Evolutionary conservation across 176 grass and related monocot species (phyloP).

Genomic region (Eragrostis nindensis): DNA sequence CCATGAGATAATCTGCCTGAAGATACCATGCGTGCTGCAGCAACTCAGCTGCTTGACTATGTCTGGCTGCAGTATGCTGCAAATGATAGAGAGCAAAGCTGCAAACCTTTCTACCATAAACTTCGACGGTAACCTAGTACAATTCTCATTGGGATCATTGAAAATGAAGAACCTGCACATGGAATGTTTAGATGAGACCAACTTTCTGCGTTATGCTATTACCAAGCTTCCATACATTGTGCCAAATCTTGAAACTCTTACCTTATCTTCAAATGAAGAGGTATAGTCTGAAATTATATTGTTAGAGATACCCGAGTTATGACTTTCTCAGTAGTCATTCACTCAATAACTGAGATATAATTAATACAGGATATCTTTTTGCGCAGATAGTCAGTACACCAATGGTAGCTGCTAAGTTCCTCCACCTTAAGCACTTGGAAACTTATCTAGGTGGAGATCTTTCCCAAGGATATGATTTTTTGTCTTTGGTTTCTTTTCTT

Average conservation of each 20-base stretch:
- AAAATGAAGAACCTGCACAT: neutral
- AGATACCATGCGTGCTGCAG: slow-evolving; percentile 10
- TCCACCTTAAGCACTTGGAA: neutral
- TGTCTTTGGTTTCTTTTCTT: slow-evolving; percentile 12
- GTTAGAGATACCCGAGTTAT: neutral
- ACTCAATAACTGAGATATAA: neutral
- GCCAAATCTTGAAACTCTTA: slow-evolving; percentile 9
- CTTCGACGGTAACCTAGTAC: neutral
- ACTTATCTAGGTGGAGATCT: neutral
- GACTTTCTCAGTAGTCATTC: neutral
- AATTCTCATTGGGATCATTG: neutral
- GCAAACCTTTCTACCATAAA: neutral
- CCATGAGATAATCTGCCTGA: slow-evolving; percentile 1
- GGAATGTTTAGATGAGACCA: neutral
- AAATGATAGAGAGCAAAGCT: slow-evolving; percentile 13
- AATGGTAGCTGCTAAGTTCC: neutral
- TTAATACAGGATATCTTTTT: neutral
- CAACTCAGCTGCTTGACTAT: neutral
- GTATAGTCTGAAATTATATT: slow-evolving; percentile 4
- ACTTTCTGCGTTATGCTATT: neutral
- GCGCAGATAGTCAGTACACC: neutral
- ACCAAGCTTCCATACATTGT: neutral
- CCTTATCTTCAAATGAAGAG: neutral
- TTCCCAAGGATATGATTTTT: slow-evolving; percentile 4
- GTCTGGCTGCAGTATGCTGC: neutral